These are phyloP conservation scores for Saprolegnia diclina DNA, from an alignment of 352 stramenopile species.

Conservation along the genomic window DNA sequence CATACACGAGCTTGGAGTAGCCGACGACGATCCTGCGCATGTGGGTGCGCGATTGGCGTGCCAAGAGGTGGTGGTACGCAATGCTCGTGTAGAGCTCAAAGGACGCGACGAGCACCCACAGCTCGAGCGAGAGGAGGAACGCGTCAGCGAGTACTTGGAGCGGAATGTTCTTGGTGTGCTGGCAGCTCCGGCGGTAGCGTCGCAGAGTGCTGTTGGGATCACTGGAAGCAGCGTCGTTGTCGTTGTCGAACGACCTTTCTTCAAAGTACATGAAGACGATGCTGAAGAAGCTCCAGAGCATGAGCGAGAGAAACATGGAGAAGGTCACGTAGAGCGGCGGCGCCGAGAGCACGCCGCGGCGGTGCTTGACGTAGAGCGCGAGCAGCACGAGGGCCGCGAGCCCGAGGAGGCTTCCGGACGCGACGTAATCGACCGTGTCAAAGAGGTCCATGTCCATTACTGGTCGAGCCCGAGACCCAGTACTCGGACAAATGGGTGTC, in stretches of 20 bases:
- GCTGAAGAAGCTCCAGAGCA: conserved; percentile 6
- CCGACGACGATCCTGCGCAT: neutral
- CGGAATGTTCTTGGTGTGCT: neutral
- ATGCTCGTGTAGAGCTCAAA: conserved; percentile 14
- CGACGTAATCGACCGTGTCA: conserved; percentile 11
- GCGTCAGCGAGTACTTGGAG: neutral
- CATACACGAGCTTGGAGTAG: conserved; percentile 5
- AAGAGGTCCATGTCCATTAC: conserved; percentile 17
- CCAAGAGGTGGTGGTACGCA: conserved; percentile 4
- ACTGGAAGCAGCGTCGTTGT: neutral
- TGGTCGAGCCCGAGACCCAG: no score
- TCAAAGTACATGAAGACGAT: conserved; percentile 12
- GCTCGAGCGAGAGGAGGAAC: conserved; percentile 1
- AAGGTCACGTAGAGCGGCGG: neutral
- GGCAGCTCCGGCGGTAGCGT: conserved; percentile 2
- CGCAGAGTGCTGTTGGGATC: neutral
- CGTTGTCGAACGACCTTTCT: neutral
- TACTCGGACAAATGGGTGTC: neutral
- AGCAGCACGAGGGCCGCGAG: neutral
- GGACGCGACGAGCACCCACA: conserved; percentile 1
- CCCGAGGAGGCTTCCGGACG: neutral
- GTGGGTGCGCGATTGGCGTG: neutral
- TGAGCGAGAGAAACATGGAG: conserved; percentile 1
- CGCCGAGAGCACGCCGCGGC: neutral
- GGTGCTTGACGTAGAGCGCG: neutral